Percentiles rank a stretch among this genome's conserved stretches.
These are phyloP conservation scores for Nigrospora sphaerica DNA, from an alignment of 2,329 filamentous ascomycete genomes.

Conservation along the genomic window DNA sequence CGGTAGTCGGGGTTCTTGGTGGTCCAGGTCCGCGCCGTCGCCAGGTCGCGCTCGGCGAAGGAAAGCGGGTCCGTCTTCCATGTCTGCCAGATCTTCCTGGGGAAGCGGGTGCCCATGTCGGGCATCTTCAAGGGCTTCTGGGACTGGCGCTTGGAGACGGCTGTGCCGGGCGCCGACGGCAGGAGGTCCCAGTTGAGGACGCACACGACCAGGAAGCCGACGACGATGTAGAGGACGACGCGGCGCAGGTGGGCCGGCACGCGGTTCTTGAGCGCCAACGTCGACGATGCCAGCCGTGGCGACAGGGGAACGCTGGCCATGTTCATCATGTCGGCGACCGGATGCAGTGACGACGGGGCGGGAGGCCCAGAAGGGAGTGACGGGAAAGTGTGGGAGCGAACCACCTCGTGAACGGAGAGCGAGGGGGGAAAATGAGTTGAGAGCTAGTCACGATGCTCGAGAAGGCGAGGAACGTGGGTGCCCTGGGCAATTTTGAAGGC, in stretches of 20 bases:
- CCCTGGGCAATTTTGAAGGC: too few relatives aligned
- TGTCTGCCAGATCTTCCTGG: slow-evolving; percentile 68
- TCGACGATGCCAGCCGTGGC: slow-evolving; percentile 12
- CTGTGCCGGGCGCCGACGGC: slow-evolving; percentile 2
- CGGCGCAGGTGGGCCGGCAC: slow-evolving; percentile 42
- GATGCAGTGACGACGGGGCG: too few relatives aligned
- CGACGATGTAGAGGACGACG: slow-evolving; percentile 37
- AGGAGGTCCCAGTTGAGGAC: slow-evolving; percentile 34
- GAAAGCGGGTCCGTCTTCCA: slow-evolving; percentile 65
- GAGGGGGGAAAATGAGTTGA: too few relatives aligned
- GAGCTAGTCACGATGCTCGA: too few relatives aligned
- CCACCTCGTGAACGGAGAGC: too few relatives aligned
- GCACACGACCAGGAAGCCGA: slow-evolving; percentile 36
- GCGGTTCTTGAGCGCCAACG: slow-evolving; percentile 26
- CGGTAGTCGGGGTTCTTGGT: slow-evolving; percentile 58
- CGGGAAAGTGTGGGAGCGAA: too few relatives aligned
- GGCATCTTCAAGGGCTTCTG: slow-evolving; percentile 16
- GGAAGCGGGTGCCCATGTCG: slow-evolving; percentile 32
- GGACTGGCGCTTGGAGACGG: slow-evolving; percentile 3
- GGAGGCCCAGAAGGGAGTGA: too few relatives aligned
- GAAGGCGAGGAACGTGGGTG: too few relatives aligned
- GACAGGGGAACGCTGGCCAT: slow-evolving; percentile 28
- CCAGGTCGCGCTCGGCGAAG: slow-evolving; percentile 58
- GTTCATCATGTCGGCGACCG: slow-evolving; percentile 8
- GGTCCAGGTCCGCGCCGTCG: slow-evolving; percentile 57